Evolutionary conservation across 768 basidiomycete species (phyloP), one percentile per base, ranked within the genome.

Genomic region (Naganishia kalamii): DNA sequence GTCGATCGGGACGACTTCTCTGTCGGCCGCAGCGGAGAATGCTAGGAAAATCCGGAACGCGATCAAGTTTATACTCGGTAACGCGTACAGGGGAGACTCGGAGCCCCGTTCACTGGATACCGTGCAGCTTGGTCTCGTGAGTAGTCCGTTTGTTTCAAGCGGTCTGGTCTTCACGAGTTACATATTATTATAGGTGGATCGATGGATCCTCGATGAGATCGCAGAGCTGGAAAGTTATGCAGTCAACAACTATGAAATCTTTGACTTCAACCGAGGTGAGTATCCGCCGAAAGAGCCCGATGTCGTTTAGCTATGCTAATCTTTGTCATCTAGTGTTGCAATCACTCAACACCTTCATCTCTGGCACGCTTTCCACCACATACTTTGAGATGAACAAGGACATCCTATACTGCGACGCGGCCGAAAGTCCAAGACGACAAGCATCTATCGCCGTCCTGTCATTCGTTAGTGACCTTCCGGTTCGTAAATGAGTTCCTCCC

Each of bases 371-470:
- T 23, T 97, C 94, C 0, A 87, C 91, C 0, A 79, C 94, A 33
- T 98, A 97, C 78, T 90, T 97, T 68, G 92, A 93, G 72, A 86
- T 89, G 52, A 89, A 86, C 35, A 96, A 96, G 60, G 94, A 98
- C 76, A 83, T 83, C 48, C 79, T 99, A 11, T 97, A 99, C 72
- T 89, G 90, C 35, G 83, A 89, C 70, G 73, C 79, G 10, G 62
- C 78, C 2, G 70, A 81, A 23, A 83, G 83, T 65, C 70, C 76
- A 2, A 81, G 85, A 44, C 85, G 94, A 15, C 81, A 84, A 52
- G 84, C 83, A 0, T 82, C 89, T 15, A 75, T 92, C 7, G 85
- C 87, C 4, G 87, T 89, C 1, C 80, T 96, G 13, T 82, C 85
- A 65, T 82, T 87, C 74, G 91, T 90, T 47, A 68, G 81, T 33